These are phyloP conservation scores for Pythium brachiatum DNA, from an alignment of 352 stramenopile species.

Conservation along the genomic window DNA sequence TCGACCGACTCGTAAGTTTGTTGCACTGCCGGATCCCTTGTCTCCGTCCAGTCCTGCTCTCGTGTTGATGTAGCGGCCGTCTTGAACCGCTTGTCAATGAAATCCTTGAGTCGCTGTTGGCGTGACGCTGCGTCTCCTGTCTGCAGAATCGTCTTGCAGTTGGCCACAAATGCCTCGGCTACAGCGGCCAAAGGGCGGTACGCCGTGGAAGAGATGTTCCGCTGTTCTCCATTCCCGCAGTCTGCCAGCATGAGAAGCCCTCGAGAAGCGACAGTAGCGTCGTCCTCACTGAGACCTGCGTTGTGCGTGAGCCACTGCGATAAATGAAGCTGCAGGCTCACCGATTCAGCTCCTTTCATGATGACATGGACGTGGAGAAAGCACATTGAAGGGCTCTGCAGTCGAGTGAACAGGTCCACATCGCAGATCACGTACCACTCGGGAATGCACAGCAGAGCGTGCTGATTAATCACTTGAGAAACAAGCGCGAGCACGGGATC, in stretches of 20 bases:
- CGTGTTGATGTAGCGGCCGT: neutral
- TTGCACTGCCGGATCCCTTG: neutral
- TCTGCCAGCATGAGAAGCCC: neutral
- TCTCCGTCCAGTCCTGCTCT: neutral
- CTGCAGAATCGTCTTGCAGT: conserved; percentile 4
- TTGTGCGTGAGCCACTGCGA: conserved; percentile 4
- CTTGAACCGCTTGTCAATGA: neutral
- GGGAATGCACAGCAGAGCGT: conserved; percentile 44
- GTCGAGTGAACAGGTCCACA: conserved; percentile 25
- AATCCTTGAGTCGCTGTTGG: neutral
- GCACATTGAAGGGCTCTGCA: conserved; percentile 33
- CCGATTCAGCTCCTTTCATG: neutral
- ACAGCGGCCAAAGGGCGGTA: neutral
- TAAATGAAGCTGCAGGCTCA: neutral
- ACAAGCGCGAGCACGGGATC: conserved; percentile 36
- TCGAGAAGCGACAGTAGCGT: conserved; percentile 3
- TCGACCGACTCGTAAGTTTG: conserved; percentile 2
- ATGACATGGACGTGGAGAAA: conserved; percentile 17
- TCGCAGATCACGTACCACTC: conserved; percentile 48
- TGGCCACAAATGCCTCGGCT: conserved; percentile 1
- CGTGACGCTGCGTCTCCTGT: neutral
- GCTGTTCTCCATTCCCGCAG: neutral
- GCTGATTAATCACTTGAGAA: conserved; percentile 50
- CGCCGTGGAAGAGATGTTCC: neutral
- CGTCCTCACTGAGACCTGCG: conserved; percentile 3